Evolutionary conservation across 1,284 basidiomycete species (phyloP).

Genomic region (Sanghuangporus weigelae): DNA sequence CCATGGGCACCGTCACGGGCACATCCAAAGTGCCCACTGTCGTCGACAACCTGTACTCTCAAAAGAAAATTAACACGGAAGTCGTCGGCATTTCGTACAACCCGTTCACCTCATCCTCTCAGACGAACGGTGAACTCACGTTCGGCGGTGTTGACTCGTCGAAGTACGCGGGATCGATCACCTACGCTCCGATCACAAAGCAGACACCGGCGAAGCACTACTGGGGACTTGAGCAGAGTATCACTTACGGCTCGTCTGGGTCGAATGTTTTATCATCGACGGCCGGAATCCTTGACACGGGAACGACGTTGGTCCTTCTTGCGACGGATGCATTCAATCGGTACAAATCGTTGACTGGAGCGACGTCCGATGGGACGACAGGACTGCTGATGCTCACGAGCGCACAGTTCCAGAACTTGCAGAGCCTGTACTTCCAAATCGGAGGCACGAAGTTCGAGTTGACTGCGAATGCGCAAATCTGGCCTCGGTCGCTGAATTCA

Average conservation of each 20-base stretch:
- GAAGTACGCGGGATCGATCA: constrained; percentile 16
- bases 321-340: constrained; percentile 18
- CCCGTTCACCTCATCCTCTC: constrained; percentile 16
- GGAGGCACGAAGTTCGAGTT: constrained; percentile 18
- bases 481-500: constrained; percentile 19
- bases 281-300: constrained; percentile 25
- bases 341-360: constrained; percentile 18
- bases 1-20: constrained; percentile 26
- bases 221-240: constrained; percentile 12
- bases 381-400: constrained; percentile 19
- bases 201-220: constrained; percentile 24
- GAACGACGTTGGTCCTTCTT: constrained; percentile 20
- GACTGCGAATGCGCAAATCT: constrained; percentile 20
- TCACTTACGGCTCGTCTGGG: constrained; percentile 13
- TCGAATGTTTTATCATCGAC: constrained; percentile 19
- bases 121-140: constrained; percentile 21
- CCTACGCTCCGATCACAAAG: constrained; percentile 19
- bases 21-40: constrained; percentile 22
- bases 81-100: constrained; percentile 23
- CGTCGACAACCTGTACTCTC: constrained; percentile 23
- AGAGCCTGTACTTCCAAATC: constrained; percentile 20
- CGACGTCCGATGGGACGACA: constrained; percentile 16
- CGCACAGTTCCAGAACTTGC: constrained; percentile 12
- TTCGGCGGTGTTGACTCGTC: constrained; percentile 21
- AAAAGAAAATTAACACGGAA: no score